Conservation (phyloP, 108 stramenopile species). For the Aureococcus anophagefferens region DNA sequence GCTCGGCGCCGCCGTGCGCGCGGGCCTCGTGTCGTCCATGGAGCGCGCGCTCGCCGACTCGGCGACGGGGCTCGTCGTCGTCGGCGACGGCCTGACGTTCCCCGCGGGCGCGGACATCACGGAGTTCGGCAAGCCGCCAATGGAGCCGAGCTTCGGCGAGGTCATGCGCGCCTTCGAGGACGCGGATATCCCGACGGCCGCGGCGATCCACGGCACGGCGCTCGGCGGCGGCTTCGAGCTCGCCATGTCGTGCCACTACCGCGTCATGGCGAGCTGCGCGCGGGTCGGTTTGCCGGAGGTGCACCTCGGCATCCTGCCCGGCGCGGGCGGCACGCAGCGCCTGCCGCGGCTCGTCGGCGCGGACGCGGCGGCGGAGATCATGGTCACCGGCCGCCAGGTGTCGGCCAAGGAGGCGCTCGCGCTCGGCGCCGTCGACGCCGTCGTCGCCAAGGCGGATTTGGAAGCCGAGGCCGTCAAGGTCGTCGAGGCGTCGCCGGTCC, state of each 20-base stretch:
- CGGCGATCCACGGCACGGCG: conserved; percentile 74
- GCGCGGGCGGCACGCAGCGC: conserved; percentile 93
- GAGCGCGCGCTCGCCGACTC: conserved; percentile 23
- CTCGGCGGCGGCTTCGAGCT: conserved; percentile 83
- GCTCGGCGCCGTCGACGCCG: conserved; percentile 52
- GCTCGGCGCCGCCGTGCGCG: conserved; percentile 43
- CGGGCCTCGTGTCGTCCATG: conserved; percentile 34
- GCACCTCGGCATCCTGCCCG: conserved; percentile 65
- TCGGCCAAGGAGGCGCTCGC: conserved; percentile 41
- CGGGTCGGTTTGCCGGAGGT: conserved; percentile 86
- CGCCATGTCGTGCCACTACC: conserved; percentile 81
- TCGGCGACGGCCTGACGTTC: conserved; percentile 67
- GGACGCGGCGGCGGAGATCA: conserved; percentile 63
- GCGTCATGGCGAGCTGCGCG: conserved; percentile 44
- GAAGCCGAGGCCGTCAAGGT: conserved; percentile 9
- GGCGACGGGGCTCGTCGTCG: conserved; percentile 68
- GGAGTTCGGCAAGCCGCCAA: conserved; percentile 58
- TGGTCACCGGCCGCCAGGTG: conserved; percentile 61
- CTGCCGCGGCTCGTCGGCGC: conserved; percentile 75
- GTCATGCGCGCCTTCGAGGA: conserved; percentile 25
- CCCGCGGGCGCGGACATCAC: conserved; percentile 95
- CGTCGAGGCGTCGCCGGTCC: conserved; percentile 50
- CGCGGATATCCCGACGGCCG: conserved; percentile 61
- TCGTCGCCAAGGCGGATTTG: conserved; percentile 10
- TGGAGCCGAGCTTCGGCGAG: conserved; percentile 8